phyloP scores from a whole-genome alignment of 1,284 basidiomycete species.

The Trichosporon sp. region DNA sequence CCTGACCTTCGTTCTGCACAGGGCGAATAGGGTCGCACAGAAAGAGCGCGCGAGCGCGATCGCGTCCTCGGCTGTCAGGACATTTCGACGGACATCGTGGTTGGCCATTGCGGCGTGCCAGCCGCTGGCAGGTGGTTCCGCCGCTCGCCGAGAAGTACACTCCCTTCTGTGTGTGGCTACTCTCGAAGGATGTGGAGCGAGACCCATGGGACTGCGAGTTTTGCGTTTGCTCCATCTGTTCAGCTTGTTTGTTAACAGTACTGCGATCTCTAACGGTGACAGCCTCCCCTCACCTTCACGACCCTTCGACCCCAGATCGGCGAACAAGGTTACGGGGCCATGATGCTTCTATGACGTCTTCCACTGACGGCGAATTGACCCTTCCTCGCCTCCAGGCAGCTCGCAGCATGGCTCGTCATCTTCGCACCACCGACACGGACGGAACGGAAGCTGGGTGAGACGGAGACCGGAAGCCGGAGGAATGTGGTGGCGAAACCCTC shows the following conservation, averaged over 20 bases:
- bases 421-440: neutral
- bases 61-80: neutral
- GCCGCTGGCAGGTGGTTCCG: no score
- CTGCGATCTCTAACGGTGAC: slow-evolving; percentile 1
- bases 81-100: neutral
- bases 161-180: no score
- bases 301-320: neutral
- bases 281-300: neutral
- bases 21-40: neutral
- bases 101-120: neutral
- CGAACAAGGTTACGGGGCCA: slow-evolving; percentile 5
- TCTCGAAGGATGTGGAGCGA: neutral
- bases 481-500: no score
- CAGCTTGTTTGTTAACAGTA: neutral
- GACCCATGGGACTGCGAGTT: neutral
- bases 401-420: neutral
- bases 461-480: no score
- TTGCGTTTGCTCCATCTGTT: neutral
- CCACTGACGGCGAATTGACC: neutral
- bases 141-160: no score
- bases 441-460: no score
- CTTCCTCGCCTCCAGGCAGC: neutral
- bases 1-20: neutral
- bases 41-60: neutral
- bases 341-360: neutral